These are phyloP conservation scores for Hysterangium stoloniferum DNA, from an alignment of 768 basidiomycete genomes.

Conservation along the genomic window DNA sequence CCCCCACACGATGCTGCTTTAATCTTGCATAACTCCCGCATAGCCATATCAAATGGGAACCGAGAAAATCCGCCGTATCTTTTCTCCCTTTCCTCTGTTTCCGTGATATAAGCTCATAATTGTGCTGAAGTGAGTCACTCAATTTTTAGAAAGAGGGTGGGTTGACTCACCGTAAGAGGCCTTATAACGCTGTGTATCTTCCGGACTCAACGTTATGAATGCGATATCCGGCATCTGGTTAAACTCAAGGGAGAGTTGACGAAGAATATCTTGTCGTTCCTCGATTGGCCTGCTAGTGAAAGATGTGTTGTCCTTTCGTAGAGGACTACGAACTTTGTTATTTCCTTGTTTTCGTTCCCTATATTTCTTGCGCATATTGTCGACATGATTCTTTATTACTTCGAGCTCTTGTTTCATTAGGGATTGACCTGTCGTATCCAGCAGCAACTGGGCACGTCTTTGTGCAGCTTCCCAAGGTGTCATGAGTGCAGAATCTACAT, in stretches of 20 bases:
- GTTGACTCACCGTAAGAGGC: conserved; percentile 7
- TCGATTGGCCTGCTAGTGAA: conserved; percentile 38
- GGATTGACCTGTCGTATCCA: neutral
- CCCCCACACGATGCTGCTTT: conserved; percentile 38
- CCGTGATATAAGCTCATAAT: conserved; percentile 4
- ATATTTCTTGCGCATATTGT: conserved; percentile 23
- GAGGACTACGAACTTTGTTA: neutral
- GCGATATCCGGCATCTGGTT: conserved; percentile 21
- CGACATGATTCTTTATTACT: conserved; percentile 34
- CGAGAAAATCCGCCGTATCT: neutral
- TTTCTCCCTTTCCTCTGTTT: conserved; percentile 1
- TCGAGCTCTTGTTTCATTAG: conserved; percentile 27
- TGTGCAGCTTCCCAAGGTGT: conserved; percentile 33
- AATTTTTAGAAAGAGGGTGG: neutral
- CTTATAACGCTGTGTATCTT: neutral
- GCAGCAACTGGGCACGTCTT: conserved; percentile 17
- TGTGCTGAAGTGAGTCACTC: neutral
- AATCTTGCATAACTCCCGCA: conserved; percentile 44
- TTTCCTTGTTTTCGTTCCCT: conserved; percentile 1
- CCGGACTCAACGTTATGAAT: conserved; percentile 1
- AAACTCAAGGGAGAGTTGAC: conserved; percentile 37
- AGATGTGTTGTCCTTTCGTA: conserved; percentile 5
- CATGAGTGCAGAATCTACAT: conserved; percentile 22
- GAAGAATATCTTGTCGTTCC: conserved; percentile 39
- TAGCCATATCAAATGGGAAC: conserved; percentile 50